Percentiles rank a stretch among this genome's conserved stretches.
phyloP scores from a whole-genome alignment of 2,329 filamentous ascomycete genomes.

The Triangularia setosa region DNA sequence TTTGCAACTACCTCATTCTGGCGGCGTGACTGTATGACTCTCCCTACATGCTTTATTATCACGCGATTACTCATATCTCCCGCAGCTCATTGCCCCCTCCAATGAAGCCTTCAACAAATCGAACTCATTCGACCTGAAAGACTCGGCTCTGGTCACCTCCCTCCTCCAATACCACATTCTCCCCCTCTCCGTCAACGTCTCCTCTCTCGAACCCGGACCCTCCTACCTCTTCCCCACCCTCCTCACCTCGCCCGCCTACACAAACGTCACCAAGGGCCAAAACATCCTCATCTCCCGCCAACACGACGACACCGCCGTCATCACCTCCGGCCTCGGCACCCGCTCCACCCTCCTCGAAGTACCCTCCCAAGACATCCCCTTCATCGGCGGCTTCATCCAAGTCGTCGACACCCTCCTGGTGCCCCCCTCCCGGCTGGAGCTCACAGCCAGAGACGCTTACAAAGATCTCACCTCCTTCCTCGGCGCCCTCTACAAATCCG shows the following conservation, averaged over 20 bases:
- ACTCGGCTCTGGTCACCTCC: constrained; percentile 41
- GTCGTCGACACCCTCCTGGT: constrained; percentile 50
- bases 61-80: neutral
- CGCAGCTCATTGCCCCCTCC: constrained; percentile 52
- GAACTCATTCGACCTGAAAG: constrained; percentile 43
- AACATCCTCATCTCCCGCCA: constrained; percentile 45
- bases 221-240: constrained; percentile 42
- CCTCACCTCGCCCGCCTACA: constrained; percentile 39
- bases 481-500: constrained; percentile 37
- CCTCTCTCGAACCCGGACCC: constrained; percentile 34
- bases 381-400: constrained; percentile 49
- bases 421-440: constrained; percentile 39
- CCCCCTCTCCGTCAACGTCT: constrained; percentile 43
- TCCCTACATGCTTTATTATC: neutral
- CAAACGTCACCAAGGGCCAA: constrained; percentile 49
- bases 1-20: constrained; percentile 40
- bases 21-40: constrained; percentile 42
- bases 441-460: constrained; percentile 33
- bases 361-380: constrained; percentile 40
- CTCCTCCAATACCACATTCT: constrained; percentile 62
- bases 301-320: constrained; percentile 37
- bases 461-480: constrained; percentile 39
- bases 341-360: constrained; percentile 38
- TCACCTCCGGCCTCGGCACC: constrained; percentile 38
- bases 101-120: constrained; percentile 56